phyloP scores from a whole-genome alignment of 23 red algal genomes.

The Porphyridium purpureum region DNA sequence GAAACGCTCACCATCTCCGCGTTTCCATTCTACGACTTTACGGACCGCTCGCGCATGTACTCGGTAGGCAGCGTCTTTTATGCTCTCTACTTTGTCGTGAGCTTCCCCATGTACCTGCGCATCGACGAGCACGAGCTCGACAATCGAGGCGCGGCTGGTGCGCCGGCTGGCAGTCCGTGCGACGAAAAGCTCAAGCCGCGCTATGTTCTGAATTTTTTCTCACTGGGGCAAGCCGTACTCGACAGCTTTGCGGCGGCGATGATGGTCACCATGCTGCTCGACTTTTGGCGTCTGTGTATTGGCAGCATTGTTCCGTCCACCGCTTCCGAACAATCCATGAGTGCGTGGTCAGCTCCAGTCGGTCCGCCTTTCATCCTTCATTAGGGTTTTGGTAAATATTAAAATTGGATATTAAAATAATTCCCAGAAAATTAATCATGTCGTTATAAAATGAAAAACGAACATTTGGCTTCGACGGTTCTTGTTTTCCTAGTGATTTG shows the following conservation, averaged over 20 bases:
- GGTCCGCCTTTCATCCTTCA: too few species aligned
- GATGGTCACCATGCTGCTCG: slow-evolving; percentile 80
- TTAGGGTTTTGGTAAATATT: too few species aligned
- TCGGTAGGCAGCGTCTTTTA: slow-evolving; percentile 65
- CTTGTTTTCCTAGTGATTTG: too few species aligned
- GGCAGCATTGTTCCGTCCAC: slow-evolving; percentile 44
- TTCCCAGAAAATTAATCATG: too few species aligned
- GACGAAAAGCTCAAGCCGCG: background rate
- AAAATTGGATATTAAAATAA: too few species aligned
- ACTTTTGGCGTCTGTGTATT: slow-evolving; percentile 72
- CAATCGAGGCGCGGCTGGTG: background rate
- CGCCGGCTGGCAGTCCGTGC: background rate
- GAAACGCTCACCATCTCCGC: slow-evolving; percentile 84
- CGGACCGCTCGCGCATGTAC: slow-evolving; percentile 19
- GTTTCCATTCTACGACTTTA: slow-evolving; percentile 76
- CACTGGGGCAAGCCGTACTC: slow-evolving; percentile 8
- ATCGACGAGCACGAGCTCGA: slow-evolving; percentile 27
- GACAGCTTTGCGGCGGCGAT: slow-evolving; percentile 58
- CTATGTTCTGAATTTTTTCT: too few species aligned
- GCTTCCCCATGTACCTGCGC: slow-evolving; percentile 73
- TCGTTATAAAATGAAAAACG: too few species aligned
- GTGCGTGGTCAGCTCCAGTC: too few species aligned
- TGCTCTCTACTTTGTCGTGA: slow-evolving; percentile 84
- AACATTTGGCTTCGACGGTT: too few species aligned
- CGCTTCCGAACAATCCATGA: too few species aligned